Conservation (phyloP, 305 asterid species). For the Fraxinus xanthoxyloides region DNA sequence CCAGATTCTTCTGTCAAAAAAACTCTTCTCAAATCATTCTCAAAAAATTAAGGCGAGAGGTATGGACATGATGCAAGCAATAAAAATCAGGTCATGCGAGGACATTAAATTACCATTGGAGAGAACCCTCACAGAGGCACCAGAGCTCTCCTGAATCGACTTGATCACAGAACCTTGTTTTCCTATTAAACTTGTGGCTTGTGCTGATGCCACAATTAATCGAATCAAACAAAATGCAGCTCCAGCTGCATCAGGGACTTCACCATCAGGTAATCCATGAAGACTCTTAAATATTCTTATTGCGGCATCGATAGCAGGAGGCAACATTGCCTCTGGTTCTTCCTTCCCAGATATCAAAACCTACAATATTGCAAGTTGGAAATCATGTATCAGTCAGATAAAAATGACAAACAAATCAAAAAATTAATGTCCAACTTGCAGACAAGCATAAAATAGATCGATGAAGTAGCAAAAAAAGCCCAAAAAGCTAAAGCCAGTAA, state of each 20-base stretch:
- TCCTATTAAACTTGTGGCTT: slow-evolving; percentile 54
- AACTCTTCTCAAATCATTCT: not conserved
- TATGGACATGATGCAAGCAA: not conserved
- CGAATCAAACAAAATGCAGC: slow-evolving; percentile 27
- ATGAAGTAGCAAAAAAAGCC: not conserved
- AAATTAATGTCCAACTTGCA: not conserved
- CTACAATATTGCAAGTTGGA: slow-evolving; percentile 35
- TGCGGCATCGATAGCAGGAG: slow-evolving; percentile 50
- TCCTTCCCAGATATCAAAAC: slow-evolving; percentile 89
- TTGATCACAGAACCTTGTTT: slow-evolving; percentile 79
- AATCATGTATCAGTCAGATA: slow-evolving; percentile 11
- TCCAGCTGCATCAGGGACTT: slow-evolving; percentile 26
- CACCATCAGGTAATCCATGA: slow-evolving; percentile 32
- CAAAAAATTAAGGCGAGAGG: not conserved
- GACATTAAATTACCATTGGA: slow-evolving; percentile 50
- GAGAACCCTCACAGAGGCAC: slow-evolving; percentile 73
- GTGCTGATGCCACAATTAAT: slow-evolving; percentile 30
- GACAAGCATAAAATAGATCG: not conserved
- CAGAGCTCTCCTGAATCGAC: slow-evolving; percentile 69
- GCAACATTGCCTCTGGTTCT: slow-evolving; percentile 61
- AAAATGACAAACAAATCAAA: slow-evolving; percentile 3
- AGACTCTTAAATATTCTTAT: slow-evolving; percentile 39
- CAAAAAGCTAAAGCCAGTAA: not conserved
- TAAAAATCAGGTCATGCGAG: not conserved
- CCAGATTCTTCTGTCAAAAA: not conserved